A percentile compares a stretch with the other conserved stretches of the same genome.
phyloP scores from a whole-genome alignment of 225 moss, liverwort and hornwort species.

The Straminergon stramineum region DNA sequence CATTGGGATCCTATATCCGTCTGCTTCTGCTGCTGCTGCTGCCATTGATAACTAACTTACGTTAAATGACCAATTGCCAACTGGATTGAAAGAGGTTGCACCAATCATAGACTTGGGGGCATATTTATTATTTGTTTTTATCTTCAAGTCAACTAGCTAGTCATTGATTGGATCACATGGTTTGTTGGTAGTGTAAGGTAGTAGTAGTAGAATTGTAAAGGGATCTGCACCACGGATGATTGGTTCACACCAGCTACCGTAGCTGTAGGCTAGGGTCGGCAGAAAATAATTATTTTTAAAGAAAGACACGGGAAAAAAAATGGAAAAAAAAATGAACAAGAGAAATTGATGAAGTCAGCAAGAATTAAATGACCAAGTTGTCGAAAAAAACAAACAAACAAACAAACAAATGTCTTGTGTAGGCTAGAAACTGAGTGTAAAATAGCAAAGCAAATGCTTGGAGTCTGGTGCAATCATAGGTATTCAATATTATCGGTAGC shows the following conservation, averaged over 20 bases:
- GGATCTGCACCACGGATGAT: neutral
- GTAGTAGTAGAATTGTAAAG: neutral
- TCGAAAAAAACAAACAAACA: neutral
- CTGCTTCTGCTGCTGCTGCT: too few species aligned
- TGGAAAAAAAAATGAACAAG: too few species aligned
- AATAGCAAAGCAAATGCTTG: rapidly evolving
- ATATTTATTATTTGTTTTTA: neutral
- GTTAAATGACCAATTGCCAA: neutral
- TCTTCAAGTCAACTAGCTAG: neutral
- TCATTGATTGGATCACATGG: neutral
- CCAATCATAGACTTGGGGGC: neutral
- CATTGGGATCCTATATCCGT: neutral
- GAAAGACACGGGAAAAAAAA: rapidly evolving
- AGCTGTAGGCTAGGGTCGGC: neutral
- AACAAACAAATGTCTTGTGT: rapidly evolving
- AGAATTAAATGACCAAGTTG: neutral
- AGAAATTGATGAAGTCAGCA: neutral
- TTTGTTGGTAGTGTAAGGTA: neutral
- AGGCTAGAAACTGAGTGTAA: neutral
- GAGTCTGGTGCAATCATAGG: rapidly evolving
- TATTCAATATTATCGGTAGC: rapidly evolving
- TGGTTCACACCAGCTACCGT: too few species aligned
- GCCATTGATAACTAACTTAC: neutral
- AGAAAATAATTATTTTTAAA: neutral
- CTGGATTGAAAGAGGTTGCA: neutral